Percentiles rank a stretch among this genome's conserved stretches.
phyloP scores from a whole-genome alignment of 2,329 filamentous ascomycete species.

The Sphaerulina vaccinii region DNA sequence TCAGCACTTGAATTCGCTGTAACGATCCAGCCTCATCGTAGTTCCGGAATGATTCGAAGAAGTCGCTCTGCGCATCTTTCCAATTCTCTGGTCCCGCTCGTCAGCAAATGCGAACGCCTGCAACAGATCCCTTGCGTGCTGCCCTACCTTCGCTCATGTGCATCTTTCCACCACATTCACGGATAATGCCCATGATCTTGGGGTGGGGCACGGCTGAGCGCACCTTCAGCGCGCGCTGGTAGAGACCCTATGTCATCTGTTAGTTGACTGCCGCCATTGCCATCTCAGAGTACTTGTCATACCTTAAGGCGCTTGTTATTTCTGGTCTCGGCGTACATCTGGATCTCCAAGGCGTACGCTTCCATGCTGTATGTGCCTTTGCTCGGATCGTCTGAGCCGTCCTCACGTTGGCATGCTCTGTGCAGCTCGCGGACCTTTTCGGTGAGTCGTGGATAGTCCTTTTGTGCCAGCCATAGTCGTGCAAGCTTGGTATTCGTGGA shows the following conservation, averaged over 20 bases:
- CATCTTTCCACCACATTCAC: conserved; percentile 99
- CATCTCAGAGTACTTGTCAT: conserved; percentile 20
- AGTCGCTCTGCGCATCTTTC: conserved; percentile 95
- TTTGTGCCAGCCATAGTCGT: conserved; percentile 84
- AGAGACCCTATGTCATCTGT: conserved; percentile 59
- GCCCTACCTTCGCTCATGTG: conserved; percentile 83
- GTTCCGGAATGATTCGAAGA: conserved; percentile 98
- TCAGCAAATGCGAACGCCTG: conserved; percentile 27
- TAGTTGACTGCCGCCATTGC: conserved; percentile 16
- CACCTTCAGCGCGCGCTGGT: conserved; percentile 86
- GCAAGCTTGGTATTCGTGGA: conserved; percentile 98
- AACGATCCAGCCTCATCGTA: conserved; percentile 97
- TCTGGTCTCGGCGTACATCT: conserved; percentile 95
- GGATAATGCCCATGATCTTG: conserved; percentile 98
- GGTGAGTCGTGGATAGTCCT: conserved; percentile 76
- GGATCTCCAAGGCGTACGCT: conserved; percentile 94
- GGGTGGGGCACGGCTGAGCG: conserved; percentile 97
- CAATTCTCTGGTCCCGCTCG: conserved; percentile 69
- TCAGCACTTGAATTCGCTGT: conserved; percentile 94
- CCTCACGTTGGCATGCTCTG: conserved; percentile 79
- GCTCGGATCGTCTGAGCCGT: conserved; percentile 85
- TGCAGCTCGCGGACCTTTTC: conserved; percentile 88
- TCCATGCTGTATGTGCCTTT: conserved; percentile 96
- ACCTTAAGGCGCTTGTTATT: conserved; percentile 96
- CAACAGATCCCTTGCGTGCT: conserved; percentile 27